Evolutionary conservation across 306 rosid species (phyloP).

Genomic region (Lathyrus aphaca): DNA sequence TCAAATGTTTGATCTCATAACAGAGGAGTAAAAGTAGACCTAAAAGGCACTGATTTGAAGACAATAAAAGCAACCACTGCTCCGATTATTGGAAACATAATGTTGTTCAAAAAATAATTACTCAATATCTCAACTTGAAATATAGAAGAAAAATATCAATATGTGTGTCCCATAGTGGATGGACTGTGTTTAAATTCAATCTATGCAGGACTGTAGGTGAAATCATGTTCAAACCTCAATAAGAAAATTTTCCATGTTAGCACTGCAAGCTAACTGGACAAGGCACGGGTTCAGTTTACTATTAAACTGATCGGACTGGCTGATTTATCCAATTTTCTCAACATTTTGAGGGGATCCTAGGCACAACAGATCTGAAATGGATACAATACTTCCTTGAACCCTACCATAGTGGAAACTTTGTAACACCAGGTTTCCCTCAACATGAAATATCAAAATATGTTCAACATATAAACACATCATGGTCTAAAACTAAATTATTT

Average conservation of each 20-base stretch:
- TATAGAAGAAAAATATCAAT: no score
- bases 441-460: constrained; percentile 11
- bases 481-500: background rate
- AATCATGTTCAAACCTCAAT: background rate
- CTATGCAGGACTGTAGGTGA: background rate
- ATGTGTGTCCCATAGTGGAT: background rate
- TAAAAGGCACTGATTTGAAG: constrained; percentile 20
- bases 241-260: background rate
- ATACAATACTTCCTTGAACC: background rate
- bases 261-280: background rate
- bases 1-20: constrained; percentile 26
- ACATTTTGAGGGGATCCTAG: background rate
- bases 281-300: background rate
- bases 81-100: constrained; percentile 15
- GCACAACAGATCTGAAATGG: constrained; percentile 1
- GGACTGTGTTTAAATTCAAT: background rate
- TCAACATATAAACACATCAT: background rate
- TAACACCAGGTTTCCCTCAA: background rate
- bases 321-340: background rate
- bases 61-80: constrained; percentile 22
- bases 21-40: constrained; percentile 26
- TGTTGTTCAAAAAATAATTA: constrained; percentile 8
- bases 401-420: background rate
- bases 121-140: no score
- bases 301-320: background rate